Evolutionary conservation across 768 basidiomycete genomes (phyloP), one percentile per base, ranked within the genome.

Genomic region (Rubroboletus satanas): DNA sequence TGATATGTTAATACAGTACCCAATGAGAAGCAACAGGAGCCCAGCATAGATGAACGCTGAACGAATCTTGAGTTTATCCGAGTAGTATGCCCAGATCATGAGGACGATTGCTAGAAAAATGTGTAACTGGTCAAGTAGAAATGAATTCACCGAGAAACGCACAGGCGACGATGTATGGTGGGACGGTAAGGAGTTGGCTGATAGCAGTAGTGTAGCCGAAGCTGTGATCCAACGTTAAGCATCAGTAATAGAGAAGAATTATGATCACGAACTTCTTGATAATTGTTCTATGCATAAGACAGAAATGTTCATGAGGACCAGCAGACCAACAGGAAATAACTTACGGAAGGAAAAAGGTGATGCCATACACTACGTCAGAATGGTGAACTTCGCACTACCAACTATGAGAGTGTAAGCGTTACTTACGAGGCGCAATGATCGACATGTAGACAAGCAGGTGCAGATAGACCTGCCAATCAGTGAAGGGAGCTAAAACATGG

Each of bases 311-410:
- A 32, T 44, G 45, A 45, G 47, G n/a, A 21, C 33, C 23, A 31
- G 59, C 9, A 58, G n/a, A 31, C 17, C 35, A 7, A n/a, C n/a
- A 37, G 8, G 1, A 32, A 23, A 11, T 8, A 4, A 77, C 85
- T 62, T 64, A 87, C 82, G 85, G 85, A 31, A 87, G 70, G 74
- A 88, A 88, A 26, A 87, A 71, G 0, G 86, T 85, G 45, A 86
- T 85, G 3, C 85, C 86, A 60, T 83, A 86, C 3, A 86, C 85
- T 87, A 38, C 12, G 31, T 23, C 37, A 51, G 14, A 37, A 28
- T 6, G 18, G 41, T 66, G 31, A 66, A 48, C 15, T 1, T 39
- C 33, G 10, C 28, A 32, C 2, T 11, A 9, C 6, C 45, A 32
- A 31, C 7, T 9, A 32, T 9, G 21, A 32, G 17, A 28, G 15